Evolutionary conservation across 78 protist genomes (phyloP).

Genomic region (Tieghemostelium lacteum): DNA sequence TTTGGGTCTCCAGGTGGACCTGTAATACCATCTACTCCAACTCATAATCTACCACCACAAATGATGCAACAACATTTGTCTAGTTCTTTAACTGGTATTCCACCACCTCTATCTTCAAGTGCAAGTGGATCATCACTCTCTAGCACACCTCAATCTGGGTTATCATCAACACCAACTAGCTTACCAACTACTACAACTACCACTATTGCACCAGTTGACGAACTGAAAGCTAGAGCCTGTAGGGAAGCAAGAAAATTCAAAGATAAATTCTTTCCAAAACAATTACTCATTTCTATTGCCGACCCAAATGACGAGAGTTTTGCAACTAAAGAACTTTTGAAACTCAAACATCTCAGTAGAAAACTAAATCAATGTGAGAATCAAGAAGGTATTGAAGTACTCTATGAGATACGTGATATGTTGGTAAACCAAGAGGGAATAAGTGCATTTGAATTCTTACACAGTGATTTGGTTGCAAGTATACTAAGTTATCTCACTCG

Average conservation of each 20-base stretch:
- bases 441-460: slow-evolving; percentile 76
- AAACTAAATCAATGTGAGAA: slow-evolving; percentile 46
- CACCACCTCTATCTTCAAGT: slow-evolving; percentile 1
- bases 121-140: neutral
- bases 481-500: slow-evolving; percentile 56
- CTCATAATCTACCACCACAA: neutral
- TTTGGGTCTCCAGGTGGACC: slow-evolving; percentile 61
- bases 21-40: slow-evolving; percentile 18
- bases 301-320: slow-evolving; percentile 3
- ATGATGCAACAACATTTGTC: too few species aligned
- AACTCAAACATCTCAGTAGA: slow-evolving; percentile 14
- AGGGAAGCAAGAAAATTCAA: slow-evolving; percentile 57
- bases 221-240: slow-evolving; percentile 34
- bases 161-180: neutral
- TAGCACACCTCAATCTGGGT: neutral
- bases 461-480: slow-evolving; percentile 63
- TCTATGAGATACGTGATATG: slow-evolving; percentile 46
- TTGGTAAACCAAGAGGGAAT: slow-evolving; percentile 58
- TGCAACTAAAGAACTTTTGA: slow-evolving; percentile 42
- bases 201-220: slow-evolving; percentile 15
- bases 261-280: slow-evolving; percentile 24
- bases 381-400: slow-evolving; percentile 57
- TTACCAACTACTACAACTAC: neutral
- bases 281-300: neutral
- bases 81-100: slow-evolving; percentile 6